Base-by-base conservation (phyloP, 257 asterid species). In the Hygrophila difformis region DNA sequence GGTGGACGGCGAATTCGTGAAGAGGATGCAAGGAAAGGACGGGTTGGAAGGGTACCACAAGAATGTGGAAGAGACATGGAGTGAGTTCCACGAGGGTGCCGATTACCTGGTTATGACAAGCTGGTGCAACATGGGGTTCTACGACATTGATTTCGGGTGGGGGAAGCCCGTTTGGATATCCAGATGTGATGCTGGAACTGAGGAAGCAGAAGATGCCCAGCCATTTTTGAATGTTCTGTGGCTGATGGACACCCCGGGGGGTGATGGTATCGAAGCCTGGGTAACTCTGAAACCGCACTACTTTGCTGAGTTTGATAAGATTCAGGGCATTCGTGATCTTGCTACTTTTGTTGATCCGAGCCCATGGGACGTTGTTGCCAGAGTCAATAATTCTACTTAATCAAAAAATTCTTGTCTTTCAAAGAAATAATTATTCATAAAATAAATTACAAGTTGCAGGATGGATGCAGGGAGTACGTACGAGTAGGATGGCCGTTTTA, bases 91-190 rank as follows among this genome's bases (percentile, higher is more conserved):
- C 0, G 66, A 59, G 20, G 24, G 51, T 0, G 71, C 66, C 0
- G 76, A 68, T 12, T 65, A 64, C 20, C 15, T 73, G 44, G 62
- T 68, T 1, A 55, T 69, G 3, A 57, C 73, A 44, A 73, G 81
- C 44, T 73, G 81, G 81, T 73, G 81, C 36, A 69, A 69, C 26
- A 68, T 73, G 10, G 81, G 77, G 2, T 33, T 73, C 0, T 73
- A 69, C 24, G 47, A 11, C 0, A 34, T 69, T 5, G 81, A 73
- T 56, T 73, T 73, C 4, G 76, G 73, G 43, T 57, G 61, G 70
- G 79, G 79, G 1, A 20, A 18, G 55, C 68, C 79, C 0, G 46
- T 37, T 1, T 69, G 81, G 81, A 51, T 69, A 2, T 61, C 47
- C 0, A 69, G 63, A 47, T 65, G 76, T 1, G 81, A 65, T 2